Conservation (phyloP, 1,284 basidiomycete genomes). For the Papiliotrema flavescens region DNA sequence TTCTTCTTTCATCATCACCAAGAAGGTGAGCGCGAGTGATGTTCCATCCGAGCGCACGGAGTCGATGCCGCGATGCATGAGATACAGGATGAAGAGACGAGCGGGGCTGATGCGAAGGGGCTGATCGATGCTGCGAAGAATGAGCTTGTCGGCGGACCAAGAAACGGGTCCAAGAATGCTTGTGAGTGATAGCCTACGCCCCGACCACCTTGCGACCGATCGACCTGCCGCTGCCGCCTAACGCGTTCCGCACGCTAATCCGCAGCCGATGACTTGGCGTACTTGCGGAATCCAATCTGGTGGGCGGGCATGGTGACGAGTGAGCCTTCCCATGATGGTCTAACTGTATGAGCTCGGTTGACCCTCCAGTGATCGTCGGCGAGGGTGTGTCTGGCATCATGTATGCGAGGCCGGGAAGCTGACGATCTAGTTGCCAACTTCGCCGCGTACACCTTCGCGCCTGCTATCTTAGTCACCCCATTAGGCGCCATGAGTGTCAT, state of each 20-base stretch:
- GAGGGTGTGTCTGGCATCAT: slow-evolving; percentile 59
- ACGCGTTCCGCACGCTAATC: slow-evolving; percentile 6
- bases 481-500: slow-evolving; percentile 95
- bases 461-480: slow-evolving; percentile 94
- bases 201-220: slow-evolving; percentile 53
- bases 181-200: slow-evolving; percentile 52
- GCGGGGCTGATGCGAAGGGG: slow-evolving; percentile 55
- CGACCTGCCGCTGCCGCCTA: no score
- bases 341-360: background rate
- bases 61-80: background rate
- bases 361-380: slow-evolving; percentile 67
- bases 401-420: no score
- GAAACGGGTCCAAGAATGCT: slow-evolving; percentile 56
- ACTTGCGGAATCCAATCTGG: slow-evolving; percentile 93
- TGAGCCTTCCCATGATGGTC: slow-evolving; percentile 52
- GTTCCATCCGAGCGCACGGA: background rate
- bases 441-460: slow-evolving; percentile 96
- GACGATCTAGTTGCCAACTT: slow-evolving; percentile 82
- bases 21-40: slow-evolving; percentile 66
- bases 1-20: slow-evolving; percentile 91
- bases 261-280: slow-evolving; percentile 70
- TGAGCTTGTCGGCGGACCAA: slow-evolving; percentile 46
- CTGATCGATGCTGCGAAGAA: slow-evolving; percentile 69
- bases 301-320: slow-evolving; percentile 94
- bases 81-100: background rate